phyloP scores from a whole-genome alignment of 2,329 filamentous ascomycete genomes.

The Pseudocercospora musae region DNA sequence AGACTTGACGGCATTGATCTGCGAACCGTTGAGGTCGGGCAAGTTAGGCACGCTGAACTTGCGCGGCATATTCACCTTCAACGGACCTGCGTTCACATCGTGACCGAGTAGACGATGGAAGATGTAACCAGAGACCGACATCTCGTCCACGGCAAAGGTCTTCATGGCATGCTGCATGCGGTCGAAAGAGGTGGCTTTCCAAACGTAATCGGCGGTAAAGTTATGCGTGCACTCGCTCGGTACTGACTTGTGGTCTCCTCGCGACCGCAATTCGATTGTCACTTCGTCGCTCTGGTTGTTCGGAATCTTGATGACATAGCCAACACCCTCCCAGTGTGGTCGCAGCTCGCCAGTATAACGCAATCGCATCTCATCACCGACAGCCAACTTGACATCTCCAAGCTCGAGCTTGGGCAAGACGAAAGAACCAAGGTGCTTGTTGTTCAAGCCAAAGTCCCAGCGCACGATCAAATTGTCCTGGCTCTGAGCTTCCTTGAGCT shows the following conservation, averaged over 20 bases:
- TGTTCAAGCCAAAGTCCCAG: slow-evolving; percentile 94
- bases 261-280: slow-evolving; percentile 87
- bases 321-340: slow-evolving; percentile 91
- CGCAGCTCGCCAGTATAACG: slow-evolving; percentile 94
- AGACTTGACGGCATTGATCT: slow-evolving; percentile 93
- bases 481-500: slow-evolving; percentile 95
- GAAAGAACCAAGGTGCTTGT: slow-evolving; percentile 94
- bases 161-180: slow-evolving; percentile 99
- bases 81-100: slow-evolving; percentile 87
- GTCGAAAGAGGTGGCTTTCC: slow-evolving; percentile 99
- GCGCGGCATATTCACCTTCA: slow-evolving; percentile 93
- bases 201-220: slow-evolving; percentile 98
- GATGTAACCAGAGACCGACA: slow-evolving; percentile 97
- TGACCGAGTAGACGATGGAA: slow-evolving; percentile 96
- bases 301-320: slow-evolving; percentile 98
- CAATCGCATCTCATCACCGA: slow-evolving; percentile 96
- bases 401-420: slow-evolving; percentile 95
- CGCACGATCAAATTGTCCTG: slow-evolving; percentile 92
- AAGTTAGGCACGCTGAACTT: slow-evolving; percentile 95
- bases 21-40: slow-evolving; percentile 90
- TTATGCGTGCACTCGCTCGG: slow-evolving; percentile 96
- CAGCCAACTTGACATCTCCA: slow-evolving; percentile 94
- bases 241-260: slow-evolving; percentile 92
- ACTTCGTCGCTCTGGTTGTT: slow-evolving; percentile 99
- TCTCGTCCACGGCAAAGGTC: slow-evolving; percentile 94